Percentiles rank a stretch among this genome's conserved stretches.
phyloP scores from a whole-genome alignment of 140 eudicot species.

The Senecio squalidus region DNA sequence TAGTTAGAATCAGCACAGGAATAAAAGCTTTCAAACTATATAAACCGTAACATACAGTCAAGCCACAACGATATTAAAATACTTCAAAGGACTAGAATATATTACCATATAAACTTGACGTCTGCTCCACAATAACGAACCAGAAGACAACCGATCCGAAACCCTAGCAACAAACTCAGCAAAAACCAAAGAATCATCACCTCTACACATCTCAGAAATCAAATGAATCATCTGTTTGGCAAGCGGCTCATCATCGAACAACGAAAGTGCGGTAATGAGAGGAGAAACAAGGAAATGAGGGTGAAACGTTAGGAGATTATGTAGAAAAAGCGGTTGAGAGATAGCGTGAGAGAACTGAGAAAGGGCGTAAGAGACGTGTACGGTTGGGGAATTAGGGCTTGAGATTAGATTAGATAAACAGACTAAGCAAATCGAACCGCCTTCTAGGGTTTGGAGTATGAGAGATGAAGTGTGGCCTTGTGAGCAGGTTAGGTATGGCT shows the following conservation, averaged over 20 bases:
- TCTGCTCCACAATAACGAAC: slow-evolving; percentile 59
- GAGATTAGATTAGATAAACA: slow-evolving; percentile 76
- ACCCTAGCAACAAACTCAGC: slow-evolving; percentile 63
- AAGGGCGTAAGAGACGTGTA: slow-evolving; percentile 85
- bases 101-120: slow-evolving; percentile 69
- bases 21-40: too few relatives aligned
- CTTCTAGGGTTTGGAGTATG: slow-evolving; percentile 53
- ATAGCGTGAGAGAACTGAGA: slow-evolving; percentile 81
- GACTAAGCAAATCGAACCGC: slow-evolving; percentile 77
- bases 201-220: slow-evolving; percentile 33
- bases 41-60: too few relatives aligned
- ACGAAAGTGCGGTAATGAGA: slow-evolving; percentile 49
- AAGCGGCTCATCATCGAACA: slow-evolving; percentile 58
- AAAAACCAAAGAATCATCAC: slow-evolving; percentile 29
- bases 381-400: slow-evolving; percentile 63
- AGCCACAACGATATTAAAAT: background rate
- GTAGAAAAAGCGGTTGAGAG: slow-evolving; percentile 53
- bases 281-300: slow-evolving; percentile 75
- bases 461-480: slow-evolving; percentile 66
- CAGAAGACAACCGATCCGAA: slow-evolving; percentile 45
- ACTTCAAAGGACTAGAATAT: background rate
- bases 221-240: slow-evolving; percentile 57
- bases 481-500: slow-evolving; percentile 37
- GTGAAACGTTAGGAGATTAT: slow-evolving; percentile 49
- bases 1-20: too few relatives aligned